Percentiles rank a stretch among this genome's conserved stretches.
phyloP scores from a whole-genome alignment of 352 stramenopile genomes.

The Plasmopara halstedii region DNA sequence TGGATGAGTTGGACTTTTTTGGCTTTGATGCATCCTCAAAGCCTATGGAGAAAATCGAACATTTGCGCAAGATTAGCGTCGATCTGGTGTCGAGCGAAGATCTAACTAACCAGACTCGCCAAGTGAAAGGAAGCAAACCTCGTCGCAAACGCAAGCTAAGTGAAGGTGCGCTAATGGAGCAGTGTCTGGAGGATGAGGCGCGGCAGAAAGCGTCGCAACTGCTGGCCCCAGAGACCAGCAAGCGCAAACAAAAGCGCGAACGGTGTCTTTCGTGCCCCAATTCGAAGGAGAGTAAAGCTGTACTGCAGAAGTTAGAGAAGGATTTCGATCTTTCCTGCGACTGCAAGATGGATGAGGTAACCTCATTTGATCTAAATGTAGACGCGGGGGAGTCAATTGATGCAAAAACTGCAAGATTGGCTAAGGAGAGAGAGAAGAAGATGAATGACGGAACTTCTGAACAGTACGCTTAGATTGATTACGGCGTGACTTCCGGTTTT shows the following conservation, averaged over 20 bases:
- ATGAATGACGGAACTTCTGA: constrained; percentile 14
- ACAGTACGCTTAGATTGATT: constrained; percentile 27
- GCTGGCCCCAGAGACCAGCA: constrained; percentile 42
- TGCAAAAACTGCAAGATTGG: constrained; percentile 8
- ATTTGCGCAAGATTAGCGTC: constrained; percentile 56
- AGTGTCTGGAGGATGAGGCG: constrained; percentile 56
- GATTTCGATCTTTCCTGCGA: constrained; percentile 16
- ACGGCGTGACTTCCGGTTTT: too few relatives aligned
- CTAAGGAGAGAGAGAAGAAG: constrained; percentile 19
- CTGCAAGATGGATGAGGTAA: constrained; percentile 29
- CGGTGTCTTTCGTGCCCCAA: constrained; percentile 33
- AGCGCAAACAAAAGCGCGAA: constrained; percentile 37
- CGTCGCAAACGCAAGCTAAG: constrained; percentile 80
- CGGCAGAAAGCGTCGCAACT: constrained; percentile 58
- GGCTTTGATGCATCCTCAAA: constrained; percentile 46
- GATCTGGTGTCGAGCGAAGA: constrained; percentile 62
- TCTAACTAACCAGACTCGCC: constrained; percentile 27
- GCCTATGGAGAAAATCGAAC: constrained; percentile 25
- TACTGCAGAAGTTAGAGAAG: constrained; percentile 4
- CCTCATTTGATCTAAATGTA: constrained; percentile 41
- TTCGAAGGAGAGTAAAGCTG: constrained; percentile 27
- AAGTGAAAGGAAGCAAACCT: constrained; percentile 50
- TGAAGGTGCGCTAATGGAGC: constrained; percentile 67
- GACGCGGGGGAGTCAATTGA: constrained; percentile 8
- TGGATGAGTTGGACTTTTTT: constrained; percentile 73